Base-by-base conservation (phyloP, 1,139 yeast genomes). In the Saccharomycopsis crataegensis region DNA sequence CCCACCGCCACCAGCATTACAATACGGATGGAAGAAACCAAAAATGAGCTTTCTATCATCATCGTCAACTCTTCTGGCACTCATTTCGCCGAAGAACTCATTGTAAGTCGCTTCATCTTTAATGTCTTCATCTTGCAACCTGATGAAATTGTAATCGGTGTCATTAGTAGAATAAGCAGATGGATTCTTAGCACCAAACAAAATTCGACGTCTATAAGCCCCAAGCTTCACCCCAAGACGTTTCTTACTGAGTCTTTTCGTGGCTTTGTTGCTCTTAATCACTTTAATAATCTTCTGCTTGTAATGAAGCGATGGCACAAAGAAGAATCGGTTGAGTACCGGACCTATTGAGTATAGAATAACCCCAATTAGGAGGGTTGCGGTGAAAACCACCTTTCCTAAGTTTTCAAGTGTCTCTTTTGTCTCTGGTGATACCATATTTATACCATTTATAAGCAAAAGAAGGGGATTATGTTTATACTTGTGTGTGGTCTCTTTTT, bases 1-100 rank as follows among this genome's bases (percentile, higher is more conserved):
- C 31, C 99, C 99, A 43, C 99, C 99, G 17, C 99, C 99, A 43
- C 96, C 96, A 48, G 96, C 94, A 66, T 88, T 88, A 59, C 97
- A 91, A 54, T 85, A 87, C 0, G 99, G 99, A 68, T 94, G 99
- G 73, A 93, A 90, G 65, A 87, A 91, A 6, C 98, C 99, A 63
- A 73, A 85, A 17, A 88, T 65, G 17, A 73, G 59, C 50, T 65
- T 71, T 46, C 85, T 68, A 43, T 62, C 65, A 6, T 70, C 69
- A 60, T 74, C 80, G 16, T 65, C 63, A 6, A 69, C 66, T 38
- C 64, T 70, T 49, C 78, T 64, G 22, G 73, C 72, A 6, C 58
- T 60, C 43, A 58, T 49, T 32, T 59, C 60, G n/a, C 55, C 58
- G 9, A 64, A 53, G 43, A 64, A 60, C 12, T 55, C 43, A 33